A percentile compares a stretch with the other conserved stretches of the same genome.
Conservation (phyloP, 2,329 filamentous ascomycete species). For the Fusarium pseudograminearum region DNA sequence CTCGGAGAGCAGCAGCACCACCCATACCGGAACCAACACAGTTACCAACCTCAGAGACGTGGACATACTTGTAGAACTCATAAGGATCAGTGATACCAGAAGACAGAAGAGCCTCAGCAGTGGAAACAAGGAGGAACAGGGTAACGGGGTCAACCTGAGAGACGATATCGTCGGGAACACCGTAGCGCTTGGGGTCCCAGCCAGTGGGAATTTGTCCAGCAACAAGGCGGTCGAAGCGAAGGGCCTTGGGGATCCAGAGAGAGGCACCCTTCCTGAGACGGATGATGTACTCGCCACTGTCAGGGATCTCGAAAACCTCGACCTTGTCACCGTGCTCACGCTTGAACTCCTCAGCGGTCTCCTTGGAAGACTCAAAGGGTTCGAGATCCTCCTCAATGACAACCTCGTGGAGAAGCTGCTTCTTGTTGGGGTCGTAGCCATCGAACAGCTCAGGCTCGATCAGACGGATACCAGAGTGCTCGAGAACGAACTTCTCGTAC, state of each 20-base stretch:
- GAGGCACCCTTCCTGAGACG: slow-evolving; percentile 95
- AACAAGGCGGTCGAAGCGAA: slow-evolving; percentile 96
- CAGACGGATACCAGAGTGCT: slow-evolving; percentile 96
- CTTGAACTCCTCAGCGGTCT: slow-evolving; percentile 97
- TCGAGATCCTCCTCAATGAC: slow-evolving; percentile 97
- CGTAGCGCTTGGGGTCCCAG: slow-evolving; percentile 96
- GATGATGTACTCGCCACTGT: slow-evolving; percentile 93
- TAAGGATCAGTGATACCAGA: slow-evolving; percentile 98
- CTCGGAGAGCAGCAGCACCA: slow-evolving; percentile 89
- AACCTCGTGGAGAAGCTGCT: slow-evolving; percentile 97
- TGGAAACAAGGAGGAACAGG: slow-evolving; percentile 93
- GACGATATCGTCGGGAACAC: slow-evolving; percentile 97
- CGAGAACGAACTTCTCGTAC: slow-evolving; percentile 96
- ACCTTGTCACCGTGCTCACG: slow-evolving; percentile 97
- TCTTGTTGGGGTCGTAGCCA: slow-evolving; percentile 98
- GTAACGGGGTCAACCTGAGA: slow-evolving; percentile 97
- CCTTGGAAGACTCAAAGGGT: slow-evolving; percentile 96
- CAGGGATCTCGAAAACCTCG: slow-evolving; percentile 94
- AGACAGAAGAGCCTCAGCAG: slow-evolving; percentile 88
- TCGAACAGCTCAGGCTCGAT: slow-evolving; percentile 98
- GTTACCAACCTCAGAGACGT: slow-evolving; percentile 97
- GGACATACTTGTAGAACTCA: slow-evolving; percentile 99
- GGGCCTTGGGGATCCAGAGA: slow-evolving; percentile 94
- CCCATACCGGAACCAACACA: slow-evolving; percentile 98
- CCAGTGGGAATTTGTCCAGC: slow-evolving; percentile 97